These are phyloP conservation scores for Dalbergia oliveri DNA, from an alignment of 306 rosid species.

Conservation along the genomic window DNA sequence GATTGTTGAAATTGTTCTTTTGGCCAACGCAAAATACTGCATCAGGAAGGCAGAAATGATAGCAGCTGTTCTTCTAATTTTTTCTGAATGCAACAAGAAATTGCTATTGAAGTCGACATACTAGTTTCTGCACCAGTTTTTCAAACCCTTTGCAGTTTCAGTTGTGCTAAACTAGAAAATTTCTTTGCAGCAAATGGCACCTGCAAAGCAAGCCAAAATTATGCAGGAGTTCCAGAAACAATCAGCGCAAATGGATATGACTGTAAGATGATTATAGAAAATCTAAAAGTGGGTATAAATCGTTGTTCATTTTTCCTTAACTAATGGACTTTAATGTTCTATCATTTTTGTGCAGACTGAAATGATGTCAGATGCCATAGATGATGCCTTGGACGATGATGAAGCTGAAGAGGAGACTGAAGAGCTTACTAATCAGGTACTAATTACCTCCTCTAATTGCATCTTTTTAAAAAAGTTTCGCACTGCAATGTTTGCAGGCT, in stretches of 20 bases:
- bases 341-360: constrained; percentile 77
- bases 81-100: constrained; percentile 17
- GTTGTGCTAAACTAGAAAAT: constrained; percentile 44
- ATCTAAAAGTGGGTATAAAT: constrained; percentile 15
- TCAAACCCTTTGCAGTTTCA: not conserved
- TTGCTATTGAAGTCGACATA: constrained; percentile 30
- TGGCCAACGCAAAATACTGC: constrained; percentile 28
- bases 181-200: constrained; percentile 91
- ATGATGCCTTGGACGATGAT: constrained; percentile 89
- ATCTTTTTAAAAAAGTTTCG: not conserved
- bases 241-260: constrained; percentile 99
- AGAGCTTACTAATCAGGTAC: constrained; percentile 93
- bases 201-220: constrained; percentile 85
- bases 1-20: constrained; percentile 18
- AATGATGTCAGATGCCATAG: constrained; percentile 98
- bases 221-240: constrained; percentile 92
- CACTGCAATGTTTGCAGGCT: not conserved
- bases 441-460: constrained; percentile 41
- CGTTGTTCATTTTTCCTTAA: constrained; percentile 20
- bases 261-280: constrained; percentile 66
- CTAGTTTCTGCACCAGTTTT: not conserved
- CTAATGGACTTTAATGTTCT: constrained; percentile 44
- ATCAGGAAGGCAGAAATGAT: constrained; percentile 14
- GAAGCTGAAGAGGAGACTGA: constrained; percentile 99
- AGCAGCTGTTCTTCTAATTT: constrained; percentile 29